Conservation (phyloP, 2,329 filamentous ascomycete genomes). For the Diaporthe sp. region DNA sequence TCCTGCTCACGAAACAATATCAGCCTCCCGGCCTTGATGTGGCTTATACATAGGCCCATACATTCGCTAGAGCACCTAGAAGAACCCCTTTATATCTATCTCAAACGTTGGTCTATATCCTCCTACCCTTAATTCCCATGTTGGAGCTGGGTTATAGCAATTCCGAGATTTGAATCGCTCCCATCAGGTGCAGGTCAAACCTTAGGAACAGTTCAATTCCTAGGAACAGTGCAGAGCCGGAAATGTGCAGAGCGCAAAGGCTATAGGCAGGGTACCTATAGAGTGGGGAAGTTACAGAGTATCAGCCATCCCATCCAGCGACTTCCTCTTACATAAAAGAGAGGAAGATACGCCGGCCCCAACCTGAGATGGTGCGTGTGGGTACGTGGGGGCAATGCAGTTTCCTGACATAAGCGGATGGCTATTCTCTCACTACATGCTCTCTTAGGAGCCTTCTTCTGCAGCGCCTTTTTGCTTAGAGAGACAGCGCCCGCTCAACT, state of each 20-base stretch:
- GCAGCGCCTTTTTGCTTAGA: background rate
- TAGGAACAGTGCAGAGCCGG: no score
- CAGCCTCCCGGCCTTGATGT: no score
- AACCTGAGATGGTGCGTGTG: background rate
- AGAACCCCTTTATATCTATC: no score
- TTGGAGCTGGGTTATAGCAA: no score
- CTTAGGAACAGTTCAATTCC: no score
- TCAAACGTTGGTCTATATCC: no score
- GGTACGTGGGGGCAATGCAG: background rate
- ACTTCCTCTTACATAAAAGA: background rate
- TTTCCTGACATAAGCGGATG: background rate
- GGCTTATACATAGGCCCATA: no score
- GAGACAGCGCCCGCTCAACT: background rate
- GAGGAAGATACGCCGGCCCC: background rate
- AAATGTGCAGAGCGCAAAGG: background rate
- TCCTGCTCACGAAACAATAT: no score
- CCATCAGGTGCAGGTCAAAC: no score
- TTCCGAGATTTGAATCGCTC: no score
- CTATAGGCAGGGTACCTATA: background rate
- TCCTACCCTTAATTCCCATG: no score
- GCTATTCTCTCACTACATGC: background rate
- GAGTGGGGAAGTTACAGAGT: background rate
- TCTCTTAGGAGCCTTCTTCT: background rate
- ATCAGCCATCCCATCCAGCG: background rate
- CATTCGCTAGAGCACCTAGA: no score